Percentiles rank a stretch among this genome's conserved stretches.
These are phyloP conservation scores for Yamadazyma pseudoaaseri DNA, from an alignment of 1,139 yeast genomes.

Conservation along the genomic window DNA sequence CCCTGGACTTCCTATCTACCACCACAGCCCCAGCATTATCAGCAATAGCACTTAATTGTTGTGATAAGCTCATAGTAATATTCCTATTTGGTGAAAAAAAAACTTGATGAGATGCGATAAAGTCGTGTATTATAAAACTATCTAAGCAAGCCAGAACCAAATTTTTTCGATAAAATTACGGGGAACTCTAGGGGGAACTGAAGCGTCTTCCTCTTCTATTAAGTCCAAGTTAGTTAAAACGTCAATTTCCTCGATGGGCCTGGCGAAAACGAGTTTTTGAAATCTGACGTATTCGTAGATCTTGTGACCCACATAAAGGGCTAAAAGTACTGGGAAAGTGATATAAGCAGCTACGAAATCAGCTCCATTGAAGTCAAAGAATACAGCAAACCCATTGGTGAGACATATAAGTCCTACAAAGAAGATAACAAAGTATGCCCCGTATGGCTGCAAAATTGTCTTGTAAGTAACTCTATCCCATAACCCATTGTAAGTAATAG, in stretches of 20 bases:
- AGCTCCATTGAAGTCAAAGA: constrained; percentile 49
- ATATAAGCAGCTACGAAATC: constrained; percentile 64
- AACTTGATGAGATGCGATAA: constrained; percentile 10
- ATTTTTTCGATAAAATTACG: constrained; percentile 31
- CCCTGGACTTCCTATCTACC: constrained; percentile 81
- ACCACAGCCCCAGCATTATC: constrained; percentile 70
- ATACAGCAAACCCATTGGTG: constrained; percentile 60
- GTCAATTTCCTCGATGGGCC: constrained; percentile 44
- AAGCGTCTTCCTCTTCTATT: constrained; percentile 38
- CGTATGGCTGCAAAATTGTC: constrained; percentile 49
- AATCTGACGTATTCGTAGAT: constrained; percentile 26
- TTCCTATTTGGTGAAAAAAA: constrained; percentile 4
- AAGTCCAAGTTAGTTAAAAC: constrained; percentile 45
- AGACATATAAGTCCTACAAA: constrained; percentile 46
- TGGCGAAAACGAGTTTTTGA: constrained; percentile 14
- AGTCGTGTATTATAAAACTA: not conserved
- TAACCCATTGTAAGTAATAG: constrained; percentile 40
- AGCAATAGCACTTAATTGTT: constrained; percentile 75
- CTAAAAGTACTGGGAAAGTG: constrained; percentile 54
- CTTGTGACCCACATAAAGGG: constrained; percentile 46
- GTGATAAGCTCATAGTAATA: constrained; percentile 59
- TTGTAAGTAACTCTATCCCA: constrained; percentile 48
- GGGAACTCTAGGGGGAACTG: constrained; percentile 29
- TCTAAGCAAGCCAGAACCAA: constrained; percentile 40
- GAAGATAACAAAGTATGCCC: constrained; percentile 48